Evolutionary conservation across 352 stramenopile genomes (phyloP), one percentile per base, ranked within the genome.

Genomic region (Pythium rishiriense): DNA sequence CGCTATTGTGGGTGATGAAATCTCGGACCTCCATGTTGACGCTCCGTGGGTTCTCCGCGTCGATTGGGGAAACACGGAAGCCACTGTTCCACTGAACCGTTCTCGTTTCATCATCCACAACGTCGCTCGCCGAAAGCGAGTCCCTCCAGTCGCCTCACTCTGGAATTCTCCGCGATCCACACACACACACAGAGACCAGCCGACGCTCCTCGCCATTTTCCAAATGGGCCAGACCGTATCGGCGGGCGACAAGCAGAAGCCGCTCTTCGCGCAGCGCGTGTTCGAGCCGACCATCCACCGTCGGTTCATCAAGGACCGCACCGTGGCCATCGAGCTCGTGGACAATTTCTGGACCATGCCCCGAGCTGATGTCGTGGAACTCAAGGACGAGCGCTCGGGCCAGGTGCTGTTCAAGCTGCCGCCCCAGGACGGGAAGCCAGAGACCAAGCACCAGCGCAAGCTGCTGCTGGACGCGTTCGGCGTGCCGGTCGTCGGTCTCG

Each of bases 271-370:
- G 56, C 56, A 63, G 45, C 42, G 56, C 54, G 42, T 39, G 24
- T 63, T 63, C 33, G 56, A 55, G 26, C 41, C 43, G 19, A 63
- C 56, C 28, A 63, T 63, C 43, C 56, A 63, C 56, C 56, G 45
- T 8, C 56, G 56, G 19, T 63, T 63, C 45, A 51, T 63, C 31
- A 50, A 47, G 22, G 56, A 54, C 21, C 56, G 56, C 31, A 35
- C 45, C 21, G 56, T 63, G 37, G 45, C 43, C 24, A 35, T 63
- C 17, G 43, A 55, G 43, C 46, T 63, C 21, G 56, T 55, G 22
- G 56, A 63, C 56, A 48, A 55, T 17, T 63, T 63, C 56, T 63
- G 56, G 56, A 55, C 56, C 43, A 50, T 42, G 43, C 37, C 42
- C 12, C 56, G 45, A 19, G 4, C 7, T 19, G 2, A 54, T 1